Base-by-base conservation (phyloP, 148 eudicot species). In the Spergularia marina region DNA sequence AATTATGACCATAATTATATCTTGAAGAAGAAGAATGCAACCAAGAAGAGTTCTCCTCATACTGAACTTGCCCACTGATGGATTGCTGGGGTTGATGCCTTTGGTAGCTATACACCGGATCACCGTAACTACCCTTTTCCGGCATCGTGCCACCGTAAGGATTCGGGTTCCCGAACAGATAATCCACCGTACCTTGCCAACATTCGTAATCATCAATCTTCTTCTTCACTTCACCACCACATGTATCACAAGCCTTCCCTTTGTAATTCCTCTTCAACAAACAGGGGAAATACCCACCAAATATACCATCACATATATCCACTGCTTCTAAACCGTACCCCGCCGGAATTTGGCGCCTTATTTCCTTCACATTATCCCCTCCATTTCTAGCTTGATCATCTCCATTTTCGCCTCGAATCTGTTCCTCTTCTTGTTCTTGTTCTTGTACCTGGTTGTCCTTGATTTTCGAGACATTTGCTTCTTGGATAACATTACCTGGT, bases 201-300 rank as follows among this genome's bases (percentile, higher is more conserved):
- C 76, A 82, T 63, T 85, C 80, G 41, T 71, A 73, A n/a, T 83
- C 25, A 20, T 71, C 83, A 40, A 66, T 81, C 36, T 17, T 63
- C 16, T 40, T 71, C 12, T 65, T 63, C 10, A 34, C 62, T 51
- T 66, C 60, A 70, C 74, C 53, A 51, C 68, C 56, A 54, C 71
- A 54, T 60, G 63, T 36, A 49, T 68, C 64, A 56, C 53, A 12
- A 14, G 25, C 39, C 25, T 16, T 52, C 55, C 54, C 16, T 56
- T 66, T 82, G 73, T 30, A 30, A 30, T 78, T 78, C 63, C 64
- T 79, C 86, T 81, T 86, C 30, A 74, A 79, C 70, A 91, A 83
- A 70, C 97, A 93, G 0, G 98, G 98, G 86, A 92, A 93, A 65
- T 91, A 86, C 30, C 83, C 83, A 13, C 98, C 98, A 80, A 93